These are phyloP conservation scores for Hypsizygus marmoreus DNA, from an alignment of 768 basidiomycete genomes.

Conservation along the genomic window DNA sequence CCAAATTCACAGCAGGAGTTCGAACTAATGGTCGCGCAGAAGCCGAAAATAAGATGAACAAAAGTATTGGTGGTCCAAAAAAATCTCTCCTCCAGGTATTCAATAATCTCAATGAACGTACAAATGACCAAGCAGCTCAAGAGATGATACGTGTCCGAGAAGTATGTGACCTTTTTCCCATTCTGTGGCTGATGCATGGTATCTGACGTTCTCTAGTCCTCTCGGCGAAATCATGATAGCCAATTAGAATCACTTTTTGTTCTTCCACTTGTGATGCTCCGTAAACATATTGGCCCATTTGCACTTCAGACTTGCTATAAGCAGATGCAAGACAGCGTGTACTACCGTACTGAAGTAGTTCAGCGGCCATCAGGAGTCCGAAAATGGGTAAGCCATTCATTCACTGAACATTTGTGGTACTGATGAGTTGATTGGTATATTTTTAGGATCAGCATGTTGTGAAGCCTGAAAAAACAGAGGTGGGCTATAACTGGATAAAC, in stretches of 20 bases:
- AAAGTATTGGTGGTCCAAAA: conserved; percentile 17
- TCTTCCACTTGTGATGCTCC: conserved; percentile 18
- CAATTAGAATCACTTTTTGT: conserved; percentile 26
- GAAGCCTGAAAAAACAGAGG: conserved; percentile 3
- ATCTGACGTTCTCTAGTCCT: conserved; percentile 20
- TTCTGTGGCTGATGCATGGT: conserved; percentile 13
- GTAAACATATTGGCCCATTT: conserved; percentile 28
- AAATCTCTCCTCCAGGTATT: conserved; percentile 21
- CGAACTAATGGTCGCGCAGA: conserved; percentile 34
- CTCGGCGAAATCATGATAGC: conserved; percentile 23
- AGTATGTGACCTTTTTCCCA: conserved; percentile 12
- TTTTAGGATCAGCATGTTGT: conserved; percentile 3
- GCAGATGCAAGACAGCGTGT: conserved; percentile 32
- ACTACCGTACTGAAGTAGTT: conserved; percentile 23
- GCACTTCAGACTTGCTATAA: conserved; percentile 26
- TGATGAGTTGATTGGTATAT: neutral
- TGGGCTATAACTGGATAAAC: conserved; percentile 19
- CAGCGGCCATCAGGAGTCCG: conserved; percentile 21
- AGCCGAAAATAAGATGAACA: conserved; percentile 23
- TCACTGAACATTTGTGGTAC: neutral
- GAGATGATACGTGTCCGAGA: conserved; percentile 16
- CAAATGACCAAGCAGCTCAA: conserved; percentile 13
- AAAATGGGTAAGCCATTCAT: conserved; percentile 25
- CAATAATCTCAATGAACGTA: conserved; percentile 20
- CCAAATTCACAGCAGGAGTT: conserved; percentile 33